Percentiles rank a stretch among this genome's conserved stretches.
phyloP scores from a whole-genome alignment of 192 early-diverging fungal genomes.

The Rhizoclosmatium globosum region DNA sequence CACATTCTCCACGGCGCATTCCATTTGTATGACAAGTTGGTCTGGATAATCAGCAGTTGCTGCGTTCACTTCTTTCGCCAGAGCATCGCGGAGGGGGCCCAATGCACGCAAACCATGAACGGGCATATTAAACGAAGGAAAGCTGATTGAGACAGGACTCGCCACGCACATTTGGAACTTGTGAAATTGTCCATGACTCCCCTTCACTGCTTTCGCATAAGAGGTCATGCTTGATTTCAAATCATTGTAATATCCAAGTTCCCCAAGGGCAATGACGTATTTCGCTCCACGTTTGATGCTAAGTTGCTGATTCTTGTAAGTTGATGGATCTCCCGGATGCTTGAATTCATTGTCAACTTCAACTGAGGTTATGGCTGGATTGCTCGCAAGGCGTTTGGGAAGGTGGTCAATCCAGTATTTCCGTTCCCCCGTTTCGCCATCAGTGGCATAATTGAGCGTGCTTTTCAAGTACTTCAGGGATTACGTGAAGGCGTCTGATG shows the following conservation, averaged over 20 bases:
- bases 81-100: background rate
- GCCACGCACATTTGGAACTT: background rate
- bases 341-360: constrained; percentile 2
- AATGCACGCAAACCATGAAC: background rate
- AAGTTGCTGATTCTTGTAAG: background rate
- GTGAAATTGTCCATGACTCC: background rate
- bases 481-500: no score
- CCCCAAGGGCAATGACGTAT: background rate
- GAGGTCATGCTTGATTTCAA: background rate
- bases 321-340: constrained; percentile 1
- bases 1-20: constrained; percentile 4
- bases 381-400: background rate
- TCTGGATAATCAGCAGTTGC: background rate
- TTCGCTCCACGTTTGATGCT: background rate
- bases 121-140: no score
- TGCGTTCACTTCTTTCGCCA: background rate
- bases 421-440: no score
- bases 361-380: background rate
- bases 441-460: no score
- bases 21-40: background rate
- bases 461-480: no score
- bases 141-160: background rate
- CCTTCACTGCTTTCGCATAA: background rate
- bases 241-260: background rate
- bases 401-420: background rate